Base-by-base conservation (phyloP, 768 basidiomycete genomes). In the Psilocybe sp. region DNA sequence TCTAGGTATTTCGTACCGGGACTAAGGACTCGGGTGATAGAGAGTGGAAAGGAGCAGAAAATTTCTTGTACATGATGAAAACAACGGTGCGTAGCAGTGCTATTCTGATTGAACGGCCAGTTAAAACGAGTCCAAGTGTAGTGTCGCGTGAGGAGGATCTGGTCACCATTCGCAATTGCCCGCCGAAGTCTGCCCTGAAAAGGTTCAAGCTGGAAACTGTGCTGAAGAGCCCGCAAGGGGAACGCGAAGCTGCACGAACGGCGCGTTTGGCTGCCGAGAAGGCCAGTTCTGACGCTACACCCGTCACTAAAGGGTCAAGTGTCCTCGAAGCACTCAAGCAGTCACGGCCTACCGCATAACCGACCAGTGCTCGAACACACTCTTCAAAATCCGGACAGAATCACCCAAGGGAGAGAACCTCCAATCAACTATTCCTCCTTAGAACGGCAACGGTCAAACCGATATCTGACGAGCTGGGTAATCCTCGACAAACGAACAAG, bases 151-250 rank as follows among this genome's bases (percentile, higher is more conserved):
- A 78, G 60, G 78, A 87, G 33, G 90, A 92, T 65, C 66, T 79
- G 35, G 89, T 92, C 33, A 66, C 80, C 51, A 92, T 92, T 65
- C 85, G 85, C 51, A 88, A 92, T 60, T 92, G 89, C 64, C 85
- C 84, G 37, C 89, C 89, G 18, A 71, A 89, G 59, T 92, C 90
- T 28, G 87, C 86, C 18, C 72, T 79, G 55, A 92, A 92, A 68
- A 76, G 85, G 28, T 92, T 92, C 72, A 80, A 69, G 44, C 70
- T 92, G 42, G 82, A 90, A 60, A 77, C 70, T 46, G 63, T 92
- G 32, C 58, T 90, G 37, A 76, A 71, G 57, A 90, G 89, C 58
- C 89, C 89, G 6, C 81, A 84, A 61, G 73, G 72, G 13, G 82
- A 84, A 65, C 79, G 77, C 44, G 78, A 80, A 49, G 50, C 71